phyloP scores from a whole-genome alignment of 306 rosid species.

The Abrus pulchellus region DNA sequence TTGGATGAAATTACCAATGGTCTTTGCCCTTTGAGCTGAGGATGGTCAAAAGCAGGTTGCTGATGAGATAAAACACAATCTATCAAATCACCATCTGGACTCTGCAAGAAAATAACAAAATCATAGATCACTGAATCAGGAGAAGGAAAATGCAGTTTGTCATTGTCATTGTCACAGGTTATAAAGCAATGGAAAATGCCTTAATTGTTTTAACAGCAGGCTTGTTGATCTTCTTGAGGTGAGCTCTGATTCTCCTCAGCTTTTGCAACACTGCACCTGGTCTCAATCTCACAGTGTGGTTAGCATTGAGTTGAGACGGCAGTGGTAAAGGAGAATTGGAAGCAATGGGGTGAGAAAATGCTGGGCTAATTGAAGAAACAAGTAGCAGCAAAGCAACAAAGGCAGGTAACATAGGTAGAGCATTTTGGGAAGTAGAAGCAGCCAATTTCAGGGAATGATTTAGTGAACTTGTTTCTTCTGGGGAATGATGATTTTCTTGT shows the following conservation, averaged over 20 bases:
- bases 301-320: slow-evolving; percentile 49
- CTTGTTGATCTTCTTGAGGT: slow-evolving; percentile 80
- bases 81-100: slow-evolving; percentile 96
- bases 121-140: slow-evolving; percentile 43
- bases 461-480: slow-evolving; percentile 58
- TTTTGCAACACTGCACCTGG: slow-evolving; percentile 61
- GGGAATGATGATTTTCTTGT: slow-evolving; percentile 59
- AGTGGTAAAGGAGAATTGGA: slow-evolving; percentile 51
- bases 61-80: slow-evolving; percentile 88
- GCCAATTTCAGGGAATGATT: slow-evolving; percentile 68
- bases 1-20: slow-evolving; percentile 77
- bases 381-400: slow-evolving; percentile 74
- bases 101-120: slow-evolving; percentile 63
- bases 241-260: slow-evolving; percentile 54
- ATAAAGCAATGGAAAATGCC: slow-evolving; percentile 56
- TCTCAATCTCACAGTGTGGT: slow-evolving; percentile 61
- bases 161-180: slow-evolving; percentile 2
- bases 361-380: slow-evolving; percentile 59
- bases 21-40: slow-evolving; percentile 69
- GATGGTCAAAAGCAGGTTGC: slow-evolving; percentile 97
- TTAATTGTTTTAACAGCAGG: slow-evolving; percentile 87
- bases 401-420: slow-evolving; percentile 53
- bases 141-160: slow-evolving; percentile 19
- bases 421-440: slow-evolving; percentile 49
- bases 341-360: slow-evolving; percentile 57